Conservation (phyloP, 2,329 filamentous ascomycete genomes). For the Cladobotryum mycophilum region DNA sequence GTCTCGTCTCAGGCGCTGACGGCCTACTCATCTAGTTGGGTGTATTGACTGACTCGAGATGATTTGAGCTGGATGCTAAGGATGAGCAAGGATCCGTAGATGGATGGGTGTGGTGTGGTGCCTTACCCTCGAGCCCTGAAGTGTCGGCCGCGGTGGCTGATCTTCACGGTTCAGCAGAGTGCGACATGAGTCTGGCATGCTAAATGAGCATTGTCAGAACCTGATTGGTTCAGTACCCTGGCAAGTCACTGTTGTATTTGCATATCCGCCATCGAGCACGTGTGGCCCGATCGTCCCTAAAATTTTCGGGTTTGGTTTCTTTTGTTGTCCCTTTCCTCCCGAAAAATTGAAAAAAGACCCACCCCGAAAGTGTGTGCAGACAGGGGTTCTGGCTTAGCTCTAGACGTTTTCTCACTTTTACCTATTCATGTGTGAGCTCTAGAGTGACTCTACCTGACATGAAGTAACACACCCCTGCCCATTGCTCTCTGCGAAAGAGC, state of each 20-base stretch:
- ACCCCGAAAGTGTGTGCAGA: too few relatives aligned
- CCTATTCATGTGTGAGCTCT: too few relatives aligned
- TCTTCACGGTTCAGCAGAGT: neutral
- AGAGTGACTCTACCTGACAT: too few relatives aligned
- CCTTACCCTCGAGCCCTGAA: too few relatives aligned
- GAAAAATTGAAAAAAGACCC: neutral
- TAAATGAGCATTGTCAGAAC: neutral
- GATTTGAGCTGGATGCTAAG: too few relatives aligned
- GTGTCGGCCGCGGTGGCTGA: neutral
- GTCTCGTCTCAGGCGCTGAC: too few relatives aligned
- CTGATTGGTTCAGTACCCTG: neutral
- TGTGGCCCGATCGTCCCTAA: conserved; percentile 1
- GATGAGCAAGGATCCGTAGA: neutral
- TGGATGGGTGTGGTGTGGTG: neutral
- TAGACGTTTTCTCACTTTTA: too few relatives aligned
- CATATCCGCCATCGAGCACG: neutral
- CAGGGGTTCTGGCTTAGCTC: too few relatives aligned
- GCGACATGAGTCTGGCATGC: neutral
- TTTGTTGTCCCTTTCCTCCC: conserved; percentile 1
- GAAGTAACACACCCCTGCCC: too few relatives aligned
- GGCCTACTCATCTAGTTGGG: too few relatives aligned
- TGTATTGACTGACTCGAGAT: too few relatives aligned
- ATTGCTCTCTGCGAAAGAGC: too few relatives aligned
- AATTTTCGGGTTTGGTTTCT: neutral
- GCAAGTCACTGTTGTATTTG: neutral